Conservation (phyloP, 2,329 filamentous ascomycete species). For the Aspergillus luchuensis region DNA sequence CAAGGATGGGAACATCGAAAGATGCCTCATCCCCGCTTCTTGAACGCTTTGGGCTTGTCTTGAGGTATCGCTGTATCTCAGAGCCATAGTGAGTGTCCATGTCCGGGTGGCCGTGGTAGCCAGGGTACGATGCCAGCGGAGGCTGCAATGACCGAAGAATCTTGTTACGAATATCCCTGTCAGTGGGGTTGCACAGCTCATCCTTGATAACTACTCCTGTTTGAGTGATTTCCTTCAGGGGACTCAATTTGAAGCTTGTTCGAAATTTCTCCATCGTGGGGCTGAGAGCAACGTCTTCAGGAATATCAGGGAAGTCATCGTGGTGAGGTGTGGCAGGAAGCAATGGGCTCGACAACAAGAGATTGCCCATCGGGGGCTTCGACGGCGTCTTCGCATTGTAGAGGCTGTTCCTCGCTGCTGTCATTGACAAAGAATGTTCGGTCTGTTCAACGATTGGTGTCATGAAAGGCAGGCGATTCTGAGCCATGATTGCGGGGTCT, state of each 20-base stretch:
- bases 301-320: conserved; percentile 41
- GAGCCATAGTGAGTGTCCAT: conserved; percentile 65
- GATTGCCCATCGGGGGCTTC: conserved; percentile 51
- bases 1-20: conserved; percentile 63
- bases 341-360: conserved; percentile 69
- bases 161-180: conserved; percentile 69
- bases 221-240: conserved; percentile 23
- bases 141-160: conserved; percentile 77
- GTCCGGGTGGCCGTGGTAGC: conserved; percentile 73
- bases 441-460: conserved; percentile 97
- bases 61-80: conserved; percentile 82
- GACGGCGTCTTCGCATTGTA: conserved; percentile 76
- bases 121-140: conserved; percentile 70
- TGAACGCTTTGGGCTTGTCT: conserved; percentile 58
- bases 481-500: conserved; percentile 75
- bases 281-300: conserved; percentile 41
- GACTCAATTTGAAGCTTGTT: conserved; percentile 24
- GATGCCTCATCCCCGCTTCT: conserved; percentile 61
- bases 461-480: conserved; percentile 96
- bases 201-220: conserved; percentile 75
- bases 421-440: conserved; percentile 75
- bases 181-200: conserved; percentile 82
- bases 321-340: conserved; percentile 62
- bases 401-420: conserved; percentile 58
- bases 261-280: conserved; percentile 42